Percentiles rank a stretch among this genome's conserved stretches.
These are phyloP conservation scores for Psilocybe tampanensis DNA, from an alignment of 768 basidiomycete genomes.

Conservation along the genomic window DNA sequence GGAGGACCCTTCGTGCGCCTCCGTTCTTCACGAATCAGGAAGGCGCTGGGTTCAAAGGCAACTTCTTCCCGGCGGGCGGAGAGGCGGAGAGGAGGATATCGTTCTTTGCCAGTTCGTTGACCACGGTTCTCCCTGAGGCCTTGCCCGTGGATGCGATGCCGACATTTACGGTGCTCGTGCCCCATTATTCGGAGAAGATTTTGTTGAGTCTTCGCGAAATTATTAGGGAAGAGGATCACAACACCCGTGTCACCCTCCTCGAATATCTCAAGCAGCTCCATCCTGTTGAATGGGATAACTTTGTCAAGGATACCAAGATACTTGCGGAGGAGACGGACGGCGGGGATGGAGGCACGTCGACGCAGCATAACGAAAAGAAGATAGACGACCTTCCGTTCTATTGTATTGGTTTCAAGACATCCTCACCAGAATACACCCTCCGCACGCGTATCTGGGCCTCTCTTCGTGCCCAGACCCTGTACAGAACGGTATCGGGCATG, in stretches of 20 bases:
- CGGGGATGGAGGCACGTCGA: conserved; percentile 53
- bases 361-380: conserved; percentile 78
- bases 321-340: conserved; percentile 85
- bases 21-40: conserved; percentile 98
- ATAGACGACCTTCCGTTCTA: conserved; percentile 97
- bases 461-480: conserved; percentile 95
- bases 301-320: conserved; percentile 99
- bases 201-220: conserved; percentile 95
- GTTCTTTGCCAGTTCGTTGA: conserved; percentile 97
- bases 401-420: conserved; percentile 99
- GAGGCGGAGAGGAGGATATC: conserved; percentile 98
- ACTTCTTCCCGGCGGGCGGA: conserved; percentile 92
- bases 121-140: conserved; percentile 93
- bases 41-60: conserved; percentile 64
- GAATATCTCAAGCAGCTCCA: conserved; percentile 99
- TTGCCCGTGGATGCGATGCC: conserved; percentile 99
- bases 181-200: conserved; percentile 99
- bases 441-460: conserved; percentile 99
- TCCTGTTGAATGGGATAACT: conserved; percentile 99
- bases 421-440: conserved; percentile 97
- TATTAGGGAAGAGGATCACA: conserved; percentile 96
- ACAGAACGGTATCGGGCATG: conserved; percentile 99
- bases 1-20: conserved; percentile 91
- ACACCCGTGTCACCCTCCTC: conserved; percentile 93
- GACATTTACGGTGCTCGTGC: conserved; percentile 98